A percentile compares a stretch with the other conserved stretches of the same genome.
Evolutionary conservation across 2,329 filamentous ascomycete genomes (phyloP).

Genomic region (Phialemonium atrogriseum): DNA sequence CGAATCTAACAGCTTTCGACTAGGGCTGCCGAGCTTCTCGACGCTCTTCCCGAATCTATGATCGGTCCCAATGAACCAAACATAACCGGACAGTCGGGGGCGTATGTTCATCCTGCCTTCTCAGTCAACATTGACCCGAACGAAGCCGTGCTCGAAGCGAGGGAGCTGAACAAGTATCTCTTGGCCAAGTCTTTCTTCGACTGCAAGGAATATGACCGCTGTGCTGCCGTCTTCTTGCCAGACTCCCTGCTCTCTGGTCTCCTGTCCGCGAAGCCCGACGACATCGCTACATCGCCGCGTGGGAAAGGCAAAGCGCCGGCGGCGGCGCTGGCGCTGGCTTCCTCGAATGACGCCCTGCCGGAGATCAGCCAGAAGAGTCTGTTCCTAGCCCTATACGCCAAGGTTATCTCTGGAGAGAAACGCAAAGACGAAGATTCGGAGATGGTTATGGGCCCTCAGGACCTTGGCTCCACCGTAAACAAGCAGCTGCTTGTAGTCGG

Average conservation of each 20-base stretch:
- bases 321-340: conserved; percentile 11
- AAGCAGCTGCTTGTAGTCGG: conserved; percentile 74
- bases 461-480: conserved; percentile 76
- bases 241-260: conserved; percentile 65
- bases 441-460: conserved; percentile 91
- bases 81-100: conserved; percentile 35
- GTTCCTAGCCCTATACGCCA: conserved; percentile 87
- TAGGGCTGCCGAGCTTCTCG: conserved; percentile 91
- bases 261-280: conserved; percentile 38
- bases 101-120: conserved; percentile 38
- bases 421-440: conserved; percentile 93
- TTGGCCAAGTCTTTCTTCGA: conserved; percentile 93
- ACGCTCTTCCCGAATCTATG: conserved; percentile 59
- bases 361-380: conserved; percentile 80
- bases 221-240: conserved; percentile 82
- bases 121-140: conserved; percentile 55
- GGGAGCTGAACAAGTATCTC: conserved; percentile 75
- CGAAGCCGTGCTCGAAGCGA: conserved; percentile 68
- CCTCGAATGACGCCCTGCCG: conserved; percentile 30
- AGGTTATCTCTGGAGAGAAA: conserved; percentile 90
- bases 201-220: conserved; percentile 89
- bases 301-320: conserved; percentile 53
- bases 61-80: conserved; percentile 34
- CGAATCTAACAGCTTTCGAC: conserved; percentile 9
- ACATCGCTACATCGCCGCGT: conserved; percentile 25